phyloP scores from a whole-genome alignment of 2,329 filamentous ascomycete genomes.

The Ampelomyces quisqualis region DNA sequence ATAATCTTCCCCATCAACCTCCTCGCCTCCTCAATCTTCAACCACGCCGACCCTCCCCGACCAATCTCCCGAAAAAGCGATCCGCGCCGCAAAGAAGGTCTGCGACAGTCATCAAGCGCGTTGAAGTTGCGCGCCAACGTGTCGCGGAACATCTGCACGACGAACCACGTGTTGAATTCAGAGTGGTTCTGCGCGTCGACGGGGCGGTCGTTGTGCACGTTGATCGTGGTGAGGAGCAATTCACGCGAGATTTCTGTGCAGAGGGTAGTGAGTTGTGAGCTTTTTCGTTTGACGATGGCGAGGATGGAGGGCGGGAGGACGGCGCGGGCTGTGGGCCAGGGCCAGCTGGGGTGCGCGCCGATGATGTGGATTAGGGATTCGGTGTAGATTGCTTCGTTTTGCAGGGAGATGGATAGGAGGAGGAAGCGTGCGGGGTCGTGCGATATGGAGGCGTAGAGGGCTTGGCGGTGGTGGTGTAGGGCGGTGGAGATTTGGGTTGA shows the following conservation, averaged over 20 bases:
- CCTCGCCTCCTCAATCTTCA: conserved; percentile 26
- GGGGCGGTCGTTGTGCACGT: neutral
- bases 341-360: conserved; percentile 30
- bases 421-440: conserved; percentile 38
- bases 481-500: conserved; percentile 23
- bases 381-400: conserved; percentile 35
- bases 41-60: conserved; percentile 34
- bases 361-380: conserved; percentile 43
- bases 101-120: conserved; percentile 2
- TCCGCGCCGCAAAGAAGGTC: conserved; percentile 16
- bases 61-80: conserved; percentile 30
- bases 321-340: conserved; percentile 16
- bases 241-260: conserved; percentile 24
- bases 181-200: neutral
- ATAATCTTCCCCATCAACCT: conserved; percentile 15
- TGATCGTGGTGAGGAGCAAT: conserved; percentile 27
- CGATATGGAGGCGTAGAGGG: conserved; percentile 33
- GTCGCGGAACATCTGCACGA: conserved; percentile 37
- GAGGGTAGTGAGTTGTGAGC: conserved; percentile 10
- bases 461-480: conserved; percentile 25
- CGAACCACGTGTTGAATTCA: conserved; percentile 27
- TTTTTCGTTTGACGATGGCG: conserved; percentile 17
- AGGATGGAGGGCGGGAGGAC: conserved; percentile 10
- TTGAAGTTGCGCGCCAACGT: conserved; percentile 25
- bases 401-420: conserved; percentile 27